A percentile compares a stretch with the other conserved stretches of the same genome.
Evolutionary conservation across 2,329 filamentous ascomycete species (phyloP).

Genomic region (Colletotrichum tropicicola): DNA sequence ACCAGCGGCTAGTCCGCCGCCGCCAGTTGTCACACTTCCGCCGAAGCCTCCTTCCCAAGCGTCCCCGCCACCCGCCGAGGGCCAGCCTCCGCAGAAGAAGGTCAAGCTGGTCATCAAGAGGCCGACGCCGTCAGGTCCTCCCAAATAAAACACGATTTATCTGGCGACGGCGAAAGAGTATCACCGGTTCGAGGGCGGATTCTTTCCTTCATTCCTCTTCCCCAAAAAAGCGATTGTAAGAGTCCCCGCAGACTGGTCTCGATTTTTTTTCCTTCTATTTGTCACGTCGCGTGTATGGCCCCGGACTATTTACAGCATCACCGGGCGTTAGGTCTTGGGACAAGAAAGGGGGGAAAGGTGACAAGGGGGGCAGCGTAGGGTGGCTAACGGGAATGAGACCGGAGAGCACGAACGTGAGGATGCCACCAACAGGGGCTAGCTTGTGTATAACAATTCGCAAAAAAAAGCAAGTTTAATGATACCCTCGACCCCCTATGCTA

Average conservation of each 20-base stretch:
- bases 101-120: constrained; percentile 32
- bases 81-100: constrained; percentile 26
- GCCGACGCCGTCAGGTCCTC: constrained; percentile 3
- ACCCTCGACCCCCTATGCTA: not conserved
- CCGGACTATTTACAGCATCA: not conserved
- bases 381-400: not conserved
- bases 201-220: not conserved
- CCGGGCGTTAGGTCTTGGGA: constrained; percentile 1
- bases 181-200: not conserved
- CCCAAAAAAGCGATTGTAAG: not conserved
- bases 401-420: not conserved
- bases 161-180: not conserved
- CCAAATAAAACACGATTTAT: not conserved
- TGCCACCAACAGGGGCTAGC: not conserved
- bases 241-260: not conserved
- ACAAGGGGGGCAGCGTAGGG: not conserved
- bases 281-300: not conserved
- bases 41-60: constrained; percentile 24
- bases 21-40: constrained; percentile 3
- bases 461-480: constrained; percentile 7
- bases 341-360: not conserved
- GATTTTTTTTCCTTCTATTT: not conserved
- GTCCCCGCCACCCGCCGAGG: constrained; percentile 14
- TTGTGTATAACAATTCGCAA: not conserved
- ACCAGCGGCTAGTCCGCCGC: constrained; percentile 16